Conservation (phyloP, 495 filamentous ascomycete genomes). For the Amphirosellinia nigrospora region DNA sequence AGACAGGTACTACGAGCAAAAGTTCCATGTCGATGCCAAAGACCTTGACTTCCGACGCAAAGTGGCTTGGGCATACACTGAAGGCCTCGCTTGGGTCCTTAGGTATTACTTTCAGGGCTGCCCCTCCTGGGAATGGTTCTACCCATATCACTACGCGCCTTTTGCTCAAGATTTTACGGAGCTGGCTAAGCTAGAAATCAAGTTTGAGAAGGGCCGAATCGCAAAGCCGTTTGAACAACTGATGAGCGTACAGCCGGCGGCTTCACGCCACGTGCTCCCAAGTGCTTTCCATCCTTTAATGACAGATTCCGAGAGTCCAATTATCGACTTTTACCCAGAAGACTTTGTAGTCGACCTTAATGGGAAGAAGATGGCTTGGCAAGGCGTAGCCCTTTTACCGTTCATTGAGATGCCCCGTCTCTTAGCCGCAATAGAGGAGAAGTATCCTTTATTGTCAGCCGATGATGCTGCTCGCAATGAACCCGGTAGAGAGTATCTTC, state of each 20-base stretch:
- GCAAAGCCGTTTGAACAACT: slow-evolving; percentile 96
- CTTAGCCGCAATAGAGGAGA: slow-evolving; percentile 79
- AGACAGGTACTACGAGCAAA: slow-evolving; percentile 96
- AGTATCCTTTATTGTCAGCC: slow-evolving; percentile 76
- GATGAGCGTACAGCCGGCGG: slow-evolving; percentile 95
- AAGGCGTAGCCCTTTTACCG: slow-evolving; percentile 89
- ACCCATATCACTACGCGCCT: slow-evolving; percentile 97
- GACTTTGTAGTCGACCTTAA: slow-evolving; percentile 94
- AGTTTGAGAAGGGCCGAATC: slow-evolving; percentile 83
- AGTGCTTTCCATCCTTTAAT: slow-evolving; percentile 86
- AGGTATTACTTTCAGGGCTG: slow-evolving; percentile 98
- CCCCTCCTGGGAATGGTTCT: slow-evolving; percentile 98
- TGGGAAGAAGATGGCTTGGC: slow-evolving; percentile 98
- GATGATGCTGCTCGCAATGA: slow-evolving; percentile 82
- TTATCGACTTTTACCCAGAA: slow-evolving; percentile 96
- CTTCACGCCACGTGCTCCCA: slow-evolving; percentile 89
- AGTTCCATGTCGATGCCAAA: slow-evolving; percentile 84
- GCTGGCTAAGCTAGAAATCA: slow-evolving; percentile 75
- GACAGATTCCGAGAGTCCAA: slow-evolving; percentile 83
- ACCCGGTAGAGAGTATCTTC: slow-evolving; percentile 78
- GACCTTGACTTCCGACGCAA: slow-evolving; percentile 88
- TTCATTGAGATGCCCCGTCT: slow-evolving; percentile 95
- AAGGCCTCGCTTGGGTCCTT: slow-evolving; percentile 97
- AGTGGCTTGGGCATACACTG: slow-evolving; percentile 92
- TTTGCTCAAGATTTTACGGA: slow-evolving; percentile 96